Percentiles rank a stretch among this genome's conserved stretches.
These are phyloP conservation scores for Trichoderma sp. DNA, from an alignment of 2,329 filamentous ascomycete genomes.

Conservation along the genomic window DNA sequence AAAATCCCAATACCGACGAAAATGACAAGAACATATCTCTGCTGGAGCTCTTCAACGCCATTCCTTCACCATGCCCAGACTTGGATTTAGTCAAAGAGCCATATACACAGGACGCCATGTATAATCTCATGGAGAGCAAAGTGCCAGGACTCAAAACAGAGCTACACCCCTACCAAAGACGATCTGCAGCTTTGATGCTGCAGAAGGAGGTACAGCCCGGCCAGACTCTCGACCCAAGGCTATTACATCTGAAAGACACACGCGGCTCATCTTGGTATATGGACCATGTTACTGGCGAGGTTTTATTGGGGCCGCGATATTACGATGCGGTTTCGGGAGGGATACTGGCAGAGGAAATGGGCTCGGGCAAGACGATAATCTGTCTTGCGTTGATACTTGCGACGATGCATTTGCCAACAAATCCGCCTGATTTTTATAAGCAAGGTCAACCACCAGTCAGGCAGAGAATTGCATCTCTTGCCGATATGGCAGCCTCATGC, in stretches of 20 bases:
- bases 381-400: slow-evolving; percentile 76
- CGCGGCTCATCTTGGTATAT: slow-evolving; percentile 67
- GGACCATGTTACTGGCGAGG: slow-evolving; percentile 62
- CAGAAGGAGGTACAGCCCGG: slow-evolving; percentile 71
- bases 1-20: slow-evolving; percentile 27
- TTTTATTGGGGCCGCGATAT: slow-evolving; percentile 65
- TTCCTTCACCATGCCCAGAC: slow-evolving; percentile 68
- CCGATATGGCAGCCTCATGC: slow-evolving; percentile 74
- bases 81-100: slow-evolving; percentile 50
- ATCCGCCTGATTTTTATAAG: slow-evolving; percentile 64
- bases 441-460: slow-evolving; percentile 41
- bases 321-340: slow-evolving; percentile 78
- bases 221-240: slow-evolving; percentile 70
- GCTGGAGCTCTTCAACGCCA: slow-evolving; percentile 71
- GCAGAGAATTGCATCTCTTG: slow-evolving; percentile 60
- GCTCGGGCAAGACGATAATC: slow-evolving; percentile 84
- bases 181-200: slow-evolving; percentile 80
- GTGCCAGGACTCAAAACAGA: slow-evolving; percentile 62
- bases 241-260: slow-evolving; percentile 63
- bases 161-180: slow-evolving; percentile 77
- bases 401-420: slow-evolving; percentile 68
- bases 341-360: slow-evolving; percentile 80
- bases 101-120: slow-evolving; percentile 55
- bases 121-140: slow-evolving; percentile 54
- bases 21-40: slow-evolving; percentile 53